phyloP scores from a whole-genome alignment of 495 filamentous ascomycete genomes.

The Neurospora sp. region DNA sequence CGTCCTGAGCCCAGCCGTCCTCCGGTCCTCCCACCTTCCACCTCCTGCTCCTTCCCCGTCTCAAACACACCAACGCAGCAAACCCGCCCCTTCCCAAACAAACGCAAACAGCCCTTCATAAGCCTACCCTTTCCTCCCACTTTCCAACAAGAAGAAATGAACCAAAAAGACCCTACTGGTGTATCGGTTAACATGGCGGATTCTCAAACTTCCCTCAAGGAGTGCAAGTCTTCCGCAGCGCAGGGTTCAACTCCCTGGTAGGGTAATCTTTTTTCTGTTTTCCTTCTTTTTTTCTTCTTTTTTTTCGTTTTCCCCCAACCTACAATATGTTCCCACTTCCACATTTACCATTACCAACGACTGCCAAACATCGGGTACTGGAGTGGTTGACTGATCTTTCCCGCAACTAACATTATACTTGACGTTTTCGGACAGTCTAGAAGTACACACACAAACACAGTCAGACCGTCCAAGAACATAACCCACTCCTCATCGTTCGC shows the following conservation, averaged over 20 bases:
- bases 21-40: neutral
- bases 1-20: too few species aligned
- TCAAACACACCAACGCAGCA: neutral
- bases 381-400: too few species aligned
- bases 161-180: neutral
- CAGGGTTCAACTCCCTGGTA: neutral
- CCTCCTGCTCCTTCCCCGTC: neutral
- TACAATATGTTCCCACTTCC: neutral
- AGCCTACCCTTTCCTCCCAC: fast-evolving
- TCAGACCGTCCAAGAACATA: too few species aligned
- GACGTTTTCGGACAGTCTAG: too few species aligned
- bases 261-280: neutral
- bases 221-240: neutral
- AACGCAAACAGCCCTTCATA: neutral
- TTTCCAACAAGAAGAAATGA: neutral
- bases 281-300: neutral
- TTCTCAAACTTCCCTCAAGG: neutral
- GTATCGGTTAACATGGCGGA: neutral
- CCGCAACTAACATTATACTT: too few species aligned
- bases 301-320: too few species aligned
- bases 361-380: too few species aligned
- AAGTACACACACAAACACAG: too few species aligned
- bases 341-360: too few species aligned
- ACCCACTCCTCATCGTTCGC: too few species aligned
- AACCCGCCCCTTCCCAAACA: neutral